phyloP scores from a whole-genome alignment of 225 moss, liverwort and hornwort species.

The Neckera pumila region DNA sequence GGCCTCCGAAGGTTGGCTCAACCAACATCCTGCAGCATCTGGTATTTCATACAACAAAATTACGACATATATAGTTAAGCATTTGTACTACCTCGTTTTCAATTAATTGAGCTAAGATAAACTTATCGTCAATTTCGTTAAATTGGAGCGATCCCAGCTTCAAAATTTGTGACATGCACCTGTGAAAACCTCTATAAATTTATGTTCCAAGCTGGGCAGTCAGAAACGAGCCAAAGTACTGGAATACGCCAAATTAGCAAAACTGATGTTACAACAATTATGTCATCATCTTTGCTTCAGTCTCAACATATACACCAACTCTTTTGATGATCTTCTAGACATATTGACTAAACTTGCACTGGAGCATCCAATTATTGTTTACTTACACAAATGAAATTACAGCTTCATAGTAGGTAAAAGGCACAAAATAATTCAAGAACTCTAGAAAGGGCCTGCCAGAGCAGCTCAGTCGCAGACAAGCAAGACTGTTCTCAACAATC shows the following conservation, averaged over 20 bases:
- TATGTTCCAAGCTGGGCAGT: neutral
- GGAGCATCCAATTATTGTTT: neutral
- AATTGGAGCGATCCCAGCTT: neutral
- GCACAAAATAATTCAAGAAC: neutral
- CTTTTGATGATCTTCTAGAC: neutral
- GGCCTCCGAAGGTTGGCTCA: neutral
- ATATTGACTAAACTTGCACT: neutral
- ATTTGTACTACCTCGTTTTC: neutral
- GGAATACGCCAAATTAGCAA: neutral
- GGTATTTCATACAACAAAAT: neutral
- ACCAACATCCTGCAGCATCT: conserved; percentile 6
- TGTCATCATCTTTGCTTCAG: neutral
- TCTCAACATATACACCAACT: neutral
- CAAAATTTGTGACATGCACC: neutral
- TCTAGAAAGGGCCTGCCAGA: neutral
- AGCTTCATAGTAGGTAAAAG: neutral
- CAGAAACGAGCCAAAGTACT: neutral
- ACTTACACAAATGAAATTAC: neutral
- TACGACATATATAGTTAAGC: neutral
- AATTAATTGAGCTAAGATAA: neutral
- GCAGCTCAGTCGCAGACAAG: neutral
- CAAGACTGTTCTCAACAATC: neutral
- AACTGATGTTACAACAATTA: neutral
- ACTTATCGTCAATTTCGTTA: neutral
- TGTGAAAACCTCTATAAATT: neutral